A percentile compares a stretch with the other conserved stretches of the same genome.
phyloP scores from a whole-genome alignment of 164 flowering plant genomes.

The Magnolia kwangsiensis region DNA sequence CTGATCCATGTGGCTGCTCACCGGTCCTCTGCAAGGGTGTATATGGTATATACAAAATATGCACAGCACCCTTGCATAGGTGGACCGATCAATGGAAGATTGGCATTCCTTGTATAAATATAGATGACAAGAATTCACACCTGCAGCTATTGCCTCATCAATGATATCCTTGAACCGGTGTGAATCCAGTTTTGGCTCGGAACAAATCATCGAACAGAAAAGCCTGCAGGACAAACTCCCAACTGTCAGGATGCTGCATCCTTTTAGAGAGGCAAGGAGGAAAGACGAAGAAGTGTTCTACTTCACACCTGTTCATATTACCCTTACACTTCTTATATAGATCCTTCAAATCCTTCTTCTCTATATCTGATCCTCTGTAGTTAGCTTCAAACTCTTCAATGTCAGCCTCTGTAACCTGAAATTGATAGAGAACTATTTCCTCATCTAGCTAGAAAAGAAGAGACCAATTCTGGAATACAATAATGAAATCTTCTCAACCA shows the following conservation, averaged over 20 bases:
- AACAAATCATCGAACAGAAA: conserved; percentile 93
- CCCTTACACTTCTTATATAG: conserved; percentile 77
- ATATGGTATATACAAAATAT: too few relatives aligned
- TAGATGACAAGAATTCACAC: conserved; percentile 28
- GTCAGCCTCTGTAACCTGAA: conserved; percentile 88
- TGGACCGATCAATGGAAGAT: too few relatives aligned
- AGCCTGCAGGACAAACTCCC: conserved; percentile 47
- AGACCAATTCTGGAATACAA: neutral
- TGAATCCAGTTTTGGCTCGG: conserved; percentile 87
- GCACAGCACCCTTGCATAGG: too few relatives aligned
- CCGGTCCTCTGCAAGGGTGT: too few relatives aligned
- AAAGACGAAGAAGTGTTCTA: neutral
- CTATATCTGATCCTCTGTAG: conserved; percentile 92
- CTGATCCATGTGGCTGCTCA: too few relatives aligned
- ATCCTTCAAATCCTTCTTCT: conserved; percentile 76
- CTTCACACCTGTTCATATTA: conserved; percentile 73
- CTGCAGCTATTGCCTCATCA: conserved; percentile 78
- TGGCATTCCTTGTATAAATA: neutral
- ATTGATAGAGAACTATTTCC: neutral
- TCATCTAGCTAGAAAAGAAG: neutral
- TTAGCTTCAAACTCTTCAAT: conserved; percentile 93
- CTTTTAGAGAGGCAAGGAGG: neutral
- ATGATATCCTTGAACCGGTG: conserved; percentile 94
- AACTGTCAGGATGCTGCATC: neutral
- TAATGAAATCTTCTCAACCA: neutral